phyloP scores from a whole-genome alignment of 2,329 filamentous ascomycete species.

The Aspergillus fumigatus region DNA sequence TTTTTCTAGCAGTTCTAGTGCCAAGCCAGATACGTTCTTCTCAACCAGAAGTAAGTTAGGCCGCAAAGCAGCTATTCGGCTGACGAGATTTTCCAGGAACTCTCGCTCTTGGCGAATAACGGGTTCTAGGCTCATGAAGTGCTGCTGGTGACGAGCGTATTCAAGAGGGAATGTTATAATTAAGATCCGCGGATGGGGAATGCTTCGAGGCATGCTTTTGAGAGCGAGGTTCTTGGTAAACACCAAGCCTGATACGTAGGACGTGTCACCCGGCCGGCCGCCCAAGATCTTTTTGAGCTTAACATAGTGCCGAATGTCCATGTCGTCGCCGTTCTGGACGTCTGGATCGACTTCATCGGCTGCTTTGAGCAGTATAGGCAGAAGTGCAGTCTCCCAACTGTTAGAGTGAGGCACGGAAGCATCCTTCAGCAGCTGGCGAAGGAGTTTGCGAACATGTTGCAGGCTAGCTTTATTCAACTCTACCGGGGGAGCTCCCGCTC shows the following conservation, averaged over 20 bases:
- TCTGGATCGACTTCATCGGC: slow-evolving; percentile 94
- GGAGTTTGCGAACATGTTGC: slow-evolving; percentile 78
- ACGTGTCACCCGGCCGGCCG: slow-evolving; percentile 81
- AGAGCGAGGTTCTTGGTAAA: slow-evolving; percentile 96
- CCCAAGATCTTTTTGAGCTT: slow-evolving; percentile 96
- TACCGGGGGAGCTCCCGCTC: slow-evolving; percentile 66
- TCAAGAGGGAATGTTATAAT: slow-evolving; percentile 95
- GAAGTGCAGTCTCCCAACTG: slow-evolving; percentile 83
- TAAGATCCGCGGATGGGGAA: slow-evolving; percentile 77
- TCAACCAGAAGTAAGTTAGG: slow-evolving; percentile 88
- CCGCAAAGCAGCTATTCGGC: slow-evolving; percentile 77
- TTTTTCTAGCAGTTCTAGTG: slow-evolving; percentile 80
- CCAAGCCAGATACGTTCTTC: slow-evolving; percentile 85
- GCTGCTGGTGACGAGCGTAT: slow-evolving; percentile 85
- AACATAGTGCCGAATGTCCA: slow-evolving; percentile 95
- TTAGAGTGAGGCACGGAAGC: slow-evolving; percentile 65
- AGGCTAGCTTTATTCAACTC: slow-evolving; percentile 85
- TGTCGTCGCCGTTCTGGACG: slow-evolving; percentile 83
- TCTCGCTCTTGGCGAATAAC: slow-evolving; percentile 96
- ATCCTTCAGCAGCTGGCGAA: slow-evolving; percentile 79
- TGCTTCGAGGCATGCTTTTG: slow-evolving; percentile 91
- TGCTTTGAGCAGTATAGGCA: slow-evolving; percentile 84
- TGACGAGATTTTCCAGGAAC: slow-evolving; percentile 85
- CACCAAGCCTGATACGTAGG: slow-evolving; percentile 94
- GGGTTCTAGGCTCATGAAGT: slow-evolving; percentile 97